phyloP scores from a whole-genome alignment of 1,284 basidiomycete genomes.

The Phellopilus nigrolimitatus region DNA sequence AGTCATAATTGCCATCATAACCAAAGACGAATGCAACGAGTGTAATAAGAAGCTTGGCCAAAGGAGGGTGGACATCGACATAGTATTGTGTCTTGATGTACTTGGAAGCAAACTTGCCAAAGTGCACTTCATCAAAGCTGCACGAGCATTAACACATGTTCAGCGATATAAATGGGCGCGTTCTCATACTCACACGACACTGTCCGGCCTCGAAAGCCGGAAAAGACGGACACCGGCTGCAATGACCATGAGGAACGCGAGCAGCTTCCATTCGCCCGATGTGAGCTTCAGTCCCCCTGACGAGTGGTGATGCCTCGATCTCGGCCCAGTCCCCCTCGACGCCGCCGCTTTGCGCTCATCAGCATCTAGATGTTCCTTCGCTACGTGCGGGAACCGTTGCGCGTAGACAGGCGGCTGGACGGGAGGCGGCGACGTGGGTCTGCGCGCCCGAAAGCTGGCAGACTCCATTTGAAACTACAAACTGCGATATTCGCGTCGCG shows the following conservation, averaged over 20 bases:
- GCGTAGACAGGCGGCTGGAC: slow-evolving; percentile 36
- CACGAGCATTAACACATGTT: neutral
- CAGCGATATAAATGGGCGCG: neutral
- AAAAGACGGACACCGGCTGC: slow-evolving; percentile 75
- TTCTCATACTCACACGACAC: slow-evolving; percentile 75
- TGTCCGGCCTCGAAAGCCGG: slow-evolving; percentile 74
- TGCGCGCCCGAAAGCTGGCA: slow-evolving; percentile 42
- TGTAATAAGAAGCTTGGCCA: slow-evolving; percentile 94
- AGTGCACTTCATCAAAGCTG: slow-evolving; percentile 96
- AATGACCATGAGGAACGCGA: slow-evolving; percentile 58
- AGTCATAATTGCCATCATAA: slow-evolving; percentile 94
- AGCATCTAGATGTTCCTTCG: slow-evolving; percentile 63
- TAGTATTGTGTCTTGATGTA: slow-evolving; percentile 90
- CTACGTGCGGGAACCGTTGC: slow-evolving; percentile 56
- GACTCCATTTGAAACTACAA: slow-evolving; percentile 18
- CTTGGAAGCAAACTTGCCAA: slow-evolving; percentile 90
- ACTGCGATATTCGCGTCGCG: slow-evolving; percentile 16
- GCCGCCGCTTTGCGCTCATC: slow-evolving; percentile 67
- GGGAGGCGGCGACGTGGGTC: slow-evolving; percentile 61
- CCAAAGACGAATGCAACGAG: slow-evolving; percentile 84
- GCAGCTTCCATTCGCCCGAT: slow-evolving; percentile 67
- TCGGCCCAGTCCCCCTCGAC: slow-evolving; percentile 57
- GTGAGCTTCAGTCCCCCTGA: slow-evolving; percentile 64
- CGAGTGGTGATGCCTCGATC: slow-evolving; percentile 42
- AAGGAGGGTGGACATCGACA: slow-evolving; percentile 96